Percentiles rank a stretch among this genome's conserved stretches.
Conservation (phyloP, 352 stramenopile genomes). For the Plasmopara muralis region DNA sequence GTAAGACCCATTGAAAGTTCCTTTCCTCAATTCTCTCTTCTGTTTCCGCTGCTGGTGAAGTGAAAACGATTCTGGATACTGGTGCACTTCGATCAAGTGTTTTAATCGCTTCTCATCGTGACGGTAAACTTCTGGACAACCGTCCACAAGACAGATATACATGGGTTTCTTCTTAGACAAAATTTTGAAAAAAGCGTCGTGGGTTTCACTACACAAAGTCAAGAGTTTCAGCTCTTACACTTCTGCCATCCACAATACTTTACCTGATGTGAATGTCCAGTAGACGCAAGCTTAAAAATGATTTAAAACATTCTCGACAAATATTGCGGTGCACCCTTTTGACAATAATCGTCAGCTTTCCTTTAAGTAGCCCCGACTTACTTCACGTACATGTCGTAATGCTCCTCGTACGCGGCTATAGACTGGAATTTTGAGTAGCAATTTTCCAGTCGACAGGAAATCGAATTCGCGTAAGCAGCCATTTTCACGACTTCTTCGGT, state of each 20-base stretch:
- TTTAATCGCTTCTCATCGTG: slow-evolving; percentile 22
- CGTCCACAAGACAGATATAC: slow-evolving; percentile 46
- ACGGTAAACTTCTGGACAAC: slow-evolving; percentile 35
- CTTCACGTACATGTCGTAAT: slow-evolving; percentile 52
- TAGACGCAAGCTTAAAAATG: slow-evolving; percentile 37
- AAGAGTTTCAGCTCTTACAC: background rate
- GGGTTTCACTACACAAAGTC: slow-evolving; percentile 33
- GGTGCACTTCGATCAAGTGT: no score
- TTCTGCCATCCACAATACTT: background rate
- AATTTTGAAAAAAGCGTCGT: slow-evolving; percentile 60
- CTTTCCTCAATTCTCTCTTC: slow-evolving; percentile 5
- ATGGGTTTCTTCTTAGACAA: slow-evolving; percentile 54
- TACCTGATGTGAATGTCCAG: background rate
- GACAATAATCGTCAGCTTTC: background rate
- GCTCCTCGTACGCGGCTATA: slow-evolving; percentile 44
- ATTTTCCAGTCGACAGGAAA: no score
- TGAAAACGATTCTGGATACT: slow-evolving; percentile 7
- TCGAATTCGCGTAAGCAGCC: no score
- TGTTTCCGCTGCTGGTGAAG: slow-evolving; percentile 25
- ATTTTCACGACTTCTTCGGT: no score
- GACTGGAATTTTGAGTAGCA: slow-evolving; percentile 38
- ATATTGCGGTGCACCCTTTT: slow-evolving; percentile 32
- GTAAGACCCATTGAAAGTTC: background rate
- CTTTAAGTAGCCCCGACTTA: background rate
- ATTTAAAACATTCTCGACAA: slow-evolving; percentile 41